Evolutionary conservation across 768 basidiomycete genomes (phyloP).

Genomic region (Podaxis rugospora): DNA sequence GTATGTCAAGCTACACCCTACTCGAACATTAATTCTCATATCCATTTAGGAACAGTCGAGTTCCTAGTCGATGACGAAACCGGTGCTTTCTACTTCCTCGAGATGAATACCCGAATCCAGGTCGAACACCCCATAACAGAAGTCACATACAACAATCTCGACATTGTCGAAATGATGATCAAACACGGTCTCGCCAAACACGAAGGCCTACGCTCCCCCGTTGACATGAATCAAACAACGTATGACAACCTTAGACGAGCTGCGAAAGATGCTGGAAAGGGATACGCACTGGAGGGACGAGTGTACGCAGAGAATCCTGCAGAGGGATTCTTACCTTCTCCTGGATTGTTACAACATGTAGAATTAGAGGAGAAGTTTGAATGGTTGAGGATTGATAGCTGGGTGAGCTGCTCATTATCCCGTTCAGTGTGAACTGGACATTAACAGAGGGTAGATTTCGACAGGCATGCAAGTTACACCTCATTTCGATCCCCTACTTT

Average conservation of each 20-base stretch:
- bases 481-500: slow-evolving; percentile 54
- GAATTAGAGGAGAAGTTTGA: slow-evolving; percentile 27
- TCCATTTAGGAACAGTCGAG: slow-evolving; percentile 53
- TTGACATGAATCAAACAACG: slow-evolving; percentile 31
- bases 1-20: slow-evolving; percentile 23
- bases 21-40: not conserved
- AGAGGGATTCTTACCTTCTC: slow-evolving; percentile 50
- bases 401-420: slow-evolving; percentile 30
- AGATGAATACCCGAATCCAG: slow-evolving; percentile 70
- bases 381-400: slow-evolving; percentile 61
- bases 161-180: slow-evolving; percentile 64
- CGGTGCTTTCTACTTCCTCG: slow-evolving; percentile 59
- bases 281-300: slow-evolving; percentile 50
- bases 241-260: slow-evolving; percentile 24
- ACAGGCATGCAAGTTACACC: slow-evolving; percentile 48
- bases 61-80: slow-evolving; percentile 55
- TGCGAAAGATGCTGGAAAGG: slow-evolving; percentile 12
- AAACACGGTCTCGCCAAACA: slow-evolving; percentile 45
- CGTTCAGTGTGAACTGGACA: not conserved
- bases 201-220: slow-evolving; percentile 8
- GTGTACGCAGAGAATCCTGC: slow-evolving; percentile 63
- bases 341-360: slow-evolving; percentile 60
- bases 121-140: slow-evolving; percentile 71
- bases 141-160: slow-evolving; percentile 46
- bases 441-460: slow-evolving; percentile 28